Percentiles rank a stretch among this genome's conserved stretches.
These are phyloP conservation scores for Phytophthora citricola DNA, from an alignment of 352 stramenopile genomes.

Conservation along the genomic window DNA sequence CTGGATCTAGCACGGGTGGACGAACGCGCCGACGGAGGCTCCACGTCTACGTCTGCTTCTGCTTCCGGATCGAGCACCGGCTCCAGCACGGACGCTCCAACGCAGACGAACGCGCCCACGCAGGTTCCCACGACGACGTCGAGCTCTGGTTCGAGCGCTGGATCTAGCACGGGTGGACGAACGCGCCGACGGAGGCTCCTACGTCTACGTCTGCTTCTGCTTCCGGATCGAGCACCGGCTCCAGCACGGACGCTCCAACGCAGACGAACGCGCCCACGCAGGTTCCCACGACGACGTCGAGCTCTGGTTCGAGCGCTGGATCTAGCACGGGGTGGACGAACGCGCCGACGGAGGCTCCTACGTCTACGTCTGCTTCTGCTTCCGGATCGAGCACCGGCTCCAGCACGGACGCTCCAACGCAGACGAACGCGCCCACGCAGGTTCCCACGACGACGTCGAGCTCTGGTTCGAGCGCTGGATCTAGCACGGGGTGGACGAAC, in stretches of 20 bases:
- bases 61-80: background rate
- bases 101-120: background rate
- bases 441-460: conserved; percentile 4
- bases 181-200: conserved; percentile 1
- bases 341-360: background rate
- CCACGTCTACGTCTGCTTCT: no score
- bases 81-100: background rate
- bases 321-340: background rate
- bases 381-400: background rate
- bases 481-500: background rate
- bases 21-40: no score
- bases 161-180: background rate
- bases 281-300: background rate
- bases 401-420: background rate
- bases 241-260: background rate
- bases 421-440: conserved; percentile 8
- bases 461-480: conserved; percentile 8
- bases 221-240: conserved; percentile 1
- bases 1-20: no score
- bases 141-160: background rate
- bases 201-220: background rate
- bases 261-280: background rate
- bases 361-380: background rate
- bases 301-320: background rate
- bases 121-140: background rate